These are phyloP conservation scores for Cladophialophora exuberans DNA, from an alignment of 2,329 filamentous ascomycete genomes.

Conservation along the genomic window DNA sequence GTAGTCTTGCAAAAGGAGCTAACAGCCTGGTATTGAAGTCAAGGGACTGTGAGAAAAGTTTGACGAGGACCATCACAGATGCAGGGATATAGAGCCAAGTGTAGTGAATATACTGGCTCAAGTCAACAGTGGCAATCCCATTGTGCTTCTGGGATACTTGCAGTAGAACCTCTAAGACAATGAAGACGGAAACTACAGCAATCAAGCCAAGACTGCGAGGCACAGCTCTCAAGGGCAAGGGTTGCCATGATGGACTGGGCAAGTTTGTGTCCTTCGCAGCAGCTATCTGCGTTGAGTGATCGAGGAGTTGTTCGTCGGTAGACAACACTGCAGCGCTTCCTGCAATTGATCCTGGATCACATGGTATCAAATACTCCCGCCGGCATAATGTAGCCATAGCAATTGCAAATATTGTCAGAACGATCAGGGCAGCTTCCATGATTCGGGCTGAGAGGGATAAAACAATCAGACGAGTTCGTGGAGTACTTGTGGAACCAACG, in stretches of 20 bases:
- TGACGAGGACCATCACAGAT: not conserved
- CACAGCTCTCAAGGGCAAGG: not conserved
- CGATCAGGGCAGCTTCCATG: not conserved
- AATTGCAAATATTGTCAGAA: not conserved
- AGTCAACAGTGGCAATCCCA: not conserved
- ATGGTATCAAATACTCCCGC: not conserved
- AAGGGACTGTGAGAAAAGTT: not conserved
- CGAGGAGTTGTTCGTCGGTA: not conserved
- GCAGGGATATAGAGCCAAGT: not conserved
- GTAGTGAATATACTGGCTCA: slow-evolving; percentile 1
- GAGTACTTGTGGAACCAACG: not conserved
- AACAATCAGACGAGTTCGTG: not conserved
- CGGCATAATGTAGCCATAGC: not conserved
- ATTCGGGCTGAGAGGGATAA: not conserved
- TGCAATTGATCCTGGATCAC: not conserved
- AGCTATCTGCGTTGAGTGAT: not conserved
- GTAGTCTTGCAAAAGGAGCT: not conserved
- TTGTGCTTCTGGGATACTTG: not conserved
- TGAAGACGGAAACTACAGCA: not conserved
- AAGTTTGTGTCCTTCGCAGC: not conserved
- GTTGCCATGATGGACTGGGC: not conserved
- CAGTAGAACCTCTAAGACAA: not conserved
- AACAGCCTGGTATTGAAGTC: not conserved
- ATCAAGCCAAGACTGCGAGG: not conserved
- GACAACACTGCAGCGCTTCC: not conserved